These are phyloP conservation scores for Colletotrichum sp. DNA, from an alignment of 2,329 filamentous ascomycete genomes.

Conservation along the genomic window DNA sequence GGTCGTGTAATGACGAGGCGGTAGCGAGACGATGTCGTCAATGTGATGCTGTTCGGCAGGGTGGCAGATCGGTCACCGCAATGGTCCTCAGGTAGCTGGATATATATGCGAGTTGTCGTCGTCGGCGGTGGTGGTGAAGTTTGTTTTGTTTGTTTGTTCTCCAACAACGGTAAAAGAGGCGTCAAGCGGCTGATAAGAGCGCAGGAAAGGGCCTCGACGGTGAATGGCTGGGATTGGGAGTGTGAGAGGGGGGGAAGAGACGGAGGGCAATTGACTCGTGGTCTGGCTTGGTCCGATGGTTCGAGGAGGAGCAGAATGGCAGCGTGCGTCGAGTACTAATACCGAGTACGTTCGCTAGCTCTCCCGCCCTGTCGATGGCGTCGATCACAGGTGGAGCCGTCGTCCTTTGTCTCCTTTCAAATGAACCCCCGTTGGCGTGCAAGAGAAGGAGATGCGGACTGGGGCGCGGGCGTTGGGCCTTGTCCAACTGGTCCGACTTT, in stretches of 20 bases:
- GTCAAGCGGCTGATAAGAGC: neutral
- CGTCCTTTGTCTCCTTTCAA: constrained; percentile 21
- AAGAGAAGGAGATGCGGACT: neutral
- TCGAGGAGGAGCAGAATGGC: constrained; percentile 2
- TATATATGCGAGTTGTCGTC: neutral
- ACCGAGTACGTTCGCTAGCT: constrained; percentile 10
- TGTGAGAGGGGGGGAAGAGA: neutral
- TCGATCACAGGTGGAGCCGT: constrained; percentile 16
- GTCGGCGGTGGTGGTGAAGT: neutral
- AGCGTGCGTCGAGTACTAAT: constrained; percentile 16
- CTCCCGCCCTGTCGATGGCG: constrained; percentile 13
- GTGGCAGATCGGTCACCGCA: neutral
- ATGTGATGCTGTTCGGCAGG: neutral
- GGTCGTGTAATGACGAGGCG: neutral
- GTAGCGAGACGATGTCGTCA: constrained; percentile 11
- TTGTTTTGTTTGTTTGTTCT: neutral
- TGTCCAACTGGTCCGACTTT: neutral
- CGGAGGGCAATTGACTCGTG: constrained; percentile 6
- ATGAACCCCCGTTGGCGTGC: constrained; percentile 17
- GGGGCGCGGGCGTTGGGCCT: neutral
- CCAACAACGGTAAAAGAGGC: neutral
- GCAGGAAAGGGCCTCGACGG: neutral
- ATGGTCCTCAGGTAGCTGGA: neutral
- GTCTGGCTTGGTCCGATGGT: neutral
- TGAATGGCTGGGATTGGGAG: neutral